phyloP scores from a whole-genome alignment of 768 basidiomycete genomes.

The Rhodocollybia butyracea region DNA sequence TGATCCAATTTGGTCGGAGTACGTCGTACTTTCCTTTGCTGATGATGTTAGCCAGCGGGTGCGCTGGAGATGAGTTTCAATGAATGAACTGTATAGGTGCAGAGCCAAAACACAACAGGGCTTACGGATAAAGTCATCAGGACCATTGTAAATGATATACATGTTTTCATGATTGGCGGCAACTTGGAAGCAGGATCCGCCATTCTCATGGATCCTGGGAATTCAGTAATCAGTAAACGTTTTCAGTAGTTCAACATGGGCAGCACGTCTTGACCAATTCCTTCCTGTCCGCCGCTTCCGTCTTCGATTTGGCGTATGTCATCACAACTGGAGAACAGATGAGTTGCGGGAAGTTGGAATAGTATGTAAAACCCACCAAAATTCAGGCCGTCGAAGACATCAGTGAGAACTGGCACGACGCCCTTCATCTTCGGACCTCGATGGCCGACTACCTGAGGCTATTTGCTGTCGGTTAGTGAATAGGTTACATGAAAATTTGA shows the following conservation, averaged over 20 bases:
- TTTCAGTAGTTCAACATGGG: neutral
- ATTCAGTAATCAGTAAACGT: neutral
- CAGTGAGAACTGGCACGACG: constrained; percentile 54
- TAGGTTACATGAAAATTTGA: neutral
- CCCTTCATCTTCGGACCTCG: constrained; percentile 53
- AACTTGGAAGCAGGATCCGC: constrained; percentile 64
- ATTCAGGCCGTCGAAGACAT: constrained; percentile 69
- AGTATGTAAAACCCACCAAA: constrained; percentile 59
- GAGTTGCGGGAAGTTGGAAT: neutral
- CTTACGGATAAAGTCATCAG: constrained; percentile 54
- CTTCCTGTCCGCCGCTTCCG: constrained; percentile 64
- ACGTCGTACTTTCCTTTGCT: constrained; percentile 72
- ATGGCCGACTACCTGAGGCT: constrained; percentile 25
- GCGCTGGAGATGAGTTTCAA: neutral
- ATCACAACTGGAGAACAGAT: constrained; percentile 52
- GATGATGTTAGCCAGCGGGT: neutral
- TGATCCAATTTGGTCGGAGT: constrained; percentile 78
- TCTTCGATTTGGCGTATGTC: constrained; percentile 69
- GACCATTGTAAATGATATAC: constrained; percentile 66
- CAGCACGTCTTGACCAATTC: constrained; percentile 62
- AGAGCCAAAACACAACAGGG: constrained; percentile 12
- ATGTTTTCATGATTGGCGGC: constrained; percentile 47
- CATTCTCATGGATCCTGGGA: constrained; percentile 66
- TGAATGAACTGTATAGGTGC: neutral
- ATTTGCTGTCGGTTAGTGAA: neutral